Conservation (phyloP, 768 basidiomycete species). For the Ephemerocybe angulata region DNA sequence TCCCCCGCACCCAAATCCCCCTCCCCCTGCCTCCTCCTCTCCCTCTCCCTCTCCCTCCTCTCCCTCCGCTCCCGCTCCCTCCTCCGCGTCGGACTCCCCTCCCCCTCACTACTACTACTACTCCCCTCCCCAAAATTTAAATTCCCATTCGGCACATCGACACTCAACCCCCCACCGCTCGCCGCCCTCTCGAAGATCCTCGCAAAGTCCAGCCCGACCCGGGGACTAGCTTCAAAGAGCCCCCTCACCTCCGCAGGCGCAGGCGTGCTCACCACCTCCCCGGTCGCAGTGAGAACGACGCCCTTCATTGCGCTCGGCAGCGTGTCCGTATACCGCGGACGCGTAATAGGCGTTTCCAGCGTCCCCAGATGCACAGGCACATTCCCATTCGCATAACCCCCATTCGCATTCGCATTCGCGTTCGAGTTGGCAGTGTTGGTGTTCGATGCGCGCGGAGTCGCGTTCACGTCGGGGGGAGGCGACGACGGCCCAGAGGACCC, state of each 20-base stretch:
- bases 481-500: neutral
- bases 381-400: constrained; percentile 22
- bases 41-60: constrained; percentile 18
- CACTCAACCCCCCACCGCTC: too few species aligned
- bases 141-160: neutral
- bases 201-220: constrained; percentile 69
- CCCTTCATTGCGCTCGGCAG: constrained; percentile 67
- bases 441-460: neutral
- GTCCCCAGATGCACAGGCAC: constrained; percentile 19
- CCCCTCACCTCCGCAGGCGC: constrained; percentile 61
- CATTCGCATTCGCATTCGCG: constrained; percentile 2
- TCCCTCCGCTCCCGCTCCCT: constrained; percentile 36
- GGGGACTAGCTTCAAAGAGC: constrained; percentile 66
- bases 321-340: constrained; percentile 30
- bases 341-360: constrained; percentile 54
- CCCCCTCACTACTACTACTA: constrained; percentile 25
- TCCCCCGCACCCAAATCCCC: constrained; percentile 18
- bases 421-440: neutral
- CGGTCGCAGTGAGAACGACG: constrained; percentile 75
- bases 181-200: constrained; percentile 59
- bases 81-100: constrained; percentile 43
- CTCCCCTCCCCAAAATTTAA: constrained; percentile 20
- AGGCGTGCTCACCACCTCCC: constrained; percentile 70
- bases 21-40: constrained; percentile 15
- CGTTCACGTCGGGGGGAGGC: neutral